Evolutionary conservation across 208 protist genomes (phyloP).

Genomic region (Naegleria lovaniensis): DNA sequence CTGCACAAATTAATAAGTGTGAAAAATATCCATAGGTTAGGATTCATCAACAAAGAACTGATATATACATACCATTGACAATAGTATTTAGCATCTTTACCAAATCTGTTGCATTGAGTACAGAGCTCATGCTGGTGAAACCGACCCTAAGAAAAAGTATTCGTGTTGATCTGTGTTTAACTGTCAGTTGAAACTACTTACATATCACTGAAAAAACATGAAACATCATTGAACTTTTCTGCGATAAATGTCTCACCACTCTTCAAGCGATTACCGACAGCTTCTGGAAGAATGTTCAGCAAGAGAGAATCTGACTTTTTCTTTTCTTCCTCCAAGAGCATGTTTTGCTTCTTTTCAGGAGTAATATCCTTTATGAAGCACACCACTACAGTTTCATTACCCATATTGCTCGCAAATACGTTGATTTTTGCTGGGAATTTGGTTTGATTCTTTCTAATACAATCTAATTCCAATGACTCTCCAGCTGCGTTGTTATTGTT

Average conservation of each 20-base stretch:
- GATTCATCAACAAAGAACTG: too few species aligned
- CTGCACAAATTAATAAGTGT: too few species aligned
- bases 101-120: neutral
- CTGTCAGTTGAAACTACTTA: too few species aligned
- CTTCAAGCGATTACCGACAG: neutral
- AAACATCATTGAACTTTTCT: too few species aligned
- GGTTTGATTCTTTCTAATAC: neutral
- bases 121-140: neutral
- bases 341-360: neutral
- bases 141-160: conserved; percentile 31
- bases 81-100: conserved; percentile 18
- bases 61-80: too few species aligned
- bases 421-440: neutral
- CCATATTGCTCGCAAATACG: neutral
- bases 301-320: conserved; percentile 26
- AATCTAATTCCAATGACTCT: neutral
- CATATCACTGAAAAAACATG: conserved; percentile 23
- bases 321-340: neutral
- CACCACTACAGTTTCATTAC: neutral
- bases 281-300: conserved; percentile 30
- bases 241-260: conserved; percentile 24
- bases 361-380: neutral
- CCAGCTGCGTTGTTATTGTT: too few species aligned
- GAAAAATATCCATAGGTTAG: too few species aligned
- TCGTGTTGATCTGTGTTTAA: too few species aligned